These are phyloP conservation scores for Bipolaris cookei DNA, from an alignment of 2,329 filamentous ascomycete species.

Conservation along the genomic window DNA sequence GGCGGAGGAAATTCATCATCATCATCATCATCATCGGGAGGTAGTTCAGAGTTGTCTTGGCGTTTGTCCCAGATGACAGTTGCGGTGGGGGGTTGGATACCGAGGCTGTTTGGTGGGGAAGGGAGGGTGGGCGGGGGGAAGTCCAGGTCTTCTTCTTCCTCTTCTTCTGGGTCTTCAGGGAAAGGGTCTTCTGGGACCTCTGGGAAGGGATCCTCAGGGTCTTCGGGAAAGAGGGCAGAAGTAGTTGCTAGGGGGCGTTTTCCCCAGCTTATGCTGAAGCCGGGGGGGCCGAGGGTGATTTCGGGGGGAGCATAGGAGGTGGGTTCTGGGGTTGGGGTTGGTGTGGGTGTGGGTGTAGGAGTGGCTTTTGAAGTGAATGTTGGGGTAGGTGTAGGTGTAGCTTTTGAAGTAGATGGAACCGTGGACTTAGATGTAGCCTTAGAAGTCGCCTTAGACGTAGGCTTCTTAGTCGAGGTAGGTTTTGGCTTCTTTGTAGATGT, in stretches of 20 bases:
- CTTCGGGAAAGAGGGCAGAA: background rate
- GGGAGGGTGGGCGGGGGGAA: conserved; percentile 15
- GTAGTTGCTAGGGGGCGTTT: background rate
- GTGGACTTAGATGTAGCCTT: conserved; percentile 10
- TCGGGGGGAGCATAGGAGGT: conserved; percentile 13
- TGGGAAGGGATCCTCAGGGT: no score
- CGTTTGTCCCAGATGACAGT: conserved; percentile 22
- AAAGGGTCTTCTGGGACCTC: no score
- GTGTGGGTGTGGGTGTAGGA: conserved; percentile 2
- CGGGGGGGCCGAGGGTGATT: conserved; percentile 19
- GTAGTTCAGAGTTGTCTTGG: background rate
- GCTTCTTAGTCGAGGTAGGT: conserved; percentile 2
- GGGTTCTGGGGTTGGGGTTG: conserved; percentile 2
- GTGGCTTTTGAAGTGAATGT: conserved; percentile 7
- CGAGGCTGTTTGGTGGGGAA: conserved; percentile 20
- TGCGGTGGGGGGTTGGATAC: conserved; percentile 14
- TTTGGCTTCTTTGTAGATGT: conserved; percentile 7
- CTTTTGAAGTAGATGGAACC: conserved; percentile 2
- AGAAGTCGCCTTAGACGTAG: conserved; percentile 7
- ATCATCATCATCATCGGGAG: background rate
- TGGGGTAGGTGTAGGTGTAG: conserved; percentile 12
- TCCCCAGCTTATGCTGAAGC: conserved; percentile 17
- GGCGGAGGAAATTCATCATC: background rate
- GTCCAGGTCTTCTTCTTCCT: conserved; percentile 21
- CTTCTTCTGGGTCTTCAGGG: conserved; percentile 8